phyloP scores from a whole-genome alignment of 208 protist genomes.

The Leishmania braziliensis region DNA sequence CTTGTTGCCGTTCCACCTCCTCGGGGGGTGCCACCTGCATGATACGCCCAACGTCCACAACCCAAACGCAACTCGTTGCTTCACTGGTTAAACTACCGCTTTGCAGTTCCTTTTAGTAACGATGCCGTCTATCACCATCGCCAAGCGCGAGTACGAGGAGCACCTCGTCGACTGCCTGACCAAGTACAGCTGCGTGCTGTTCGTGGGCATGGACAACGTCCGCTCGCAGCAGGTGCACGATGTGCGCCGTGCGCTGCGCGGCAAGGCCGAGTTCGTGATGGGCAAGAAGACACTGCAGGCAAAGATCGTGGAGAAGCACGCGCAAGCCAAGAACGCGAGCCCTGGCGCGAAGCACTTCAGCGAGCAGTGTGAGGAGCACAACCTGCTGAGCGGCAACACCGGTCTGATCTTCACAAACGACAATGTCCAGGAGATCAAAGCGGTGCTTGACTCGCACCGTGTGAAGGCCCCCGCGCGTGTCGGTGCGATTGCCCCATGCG shows the following conservation, averaged over 20 bases:
- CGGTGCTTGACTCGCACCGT: slow-evolving; percentile 87
- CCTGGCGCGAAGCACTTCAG: slow-evolving; percentile 63
- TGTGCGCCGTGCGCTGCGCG: slow-evolving; percentile 95
- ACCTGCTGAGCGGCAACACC: slow-evolving; percentile 95
- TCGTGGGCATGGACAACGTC: slow-evolving; percentile 98
- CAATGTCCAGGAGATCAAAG: slow-evolving; percentile 89
- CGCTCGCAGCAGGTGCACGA: slow-evolving; percentile 97
- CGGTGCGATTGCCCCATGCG: slow-evolving; percentile 96
- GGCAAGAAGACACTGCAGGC: slow-evolving; percentile 99
- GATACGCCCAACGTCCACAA: not conserved
- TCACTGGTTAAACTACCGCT: not conserved
- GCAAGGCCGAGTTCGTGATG: slow-evolving; percentile 96
- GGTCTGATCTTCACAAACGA: slow-evolving; percentile 99
- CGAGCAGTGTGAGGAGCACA: slow-evolving; percentile 52
- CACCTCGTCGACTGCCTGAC: slow-evolving; percentile 91
- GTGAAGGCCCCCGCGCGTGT: slow-evolving; percentile 96
- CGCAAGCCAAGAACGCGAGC: slow-evolving; percentile 52
- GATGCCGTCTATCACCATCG: slow-evolving; percentile 68
- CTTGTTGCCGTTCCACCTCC: not conserved
- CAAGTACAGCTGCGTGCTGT: slow-evolving; percentile 95
- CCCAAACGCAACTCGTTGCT: not conserved
- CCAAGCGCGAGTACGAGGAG: slow-evolving; percentile 91
- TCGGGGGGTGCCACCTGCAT: not conserved
- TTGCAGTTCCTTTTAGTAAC: slow-evolving; percentile 21
- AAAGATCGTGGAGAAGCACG: slow-evolving; percentile 91